Evolutionary conservation across 495 filamentous ascomycete genomes (phyloP).

Genomic region (Lasiosphaeria ovina): DNA sequence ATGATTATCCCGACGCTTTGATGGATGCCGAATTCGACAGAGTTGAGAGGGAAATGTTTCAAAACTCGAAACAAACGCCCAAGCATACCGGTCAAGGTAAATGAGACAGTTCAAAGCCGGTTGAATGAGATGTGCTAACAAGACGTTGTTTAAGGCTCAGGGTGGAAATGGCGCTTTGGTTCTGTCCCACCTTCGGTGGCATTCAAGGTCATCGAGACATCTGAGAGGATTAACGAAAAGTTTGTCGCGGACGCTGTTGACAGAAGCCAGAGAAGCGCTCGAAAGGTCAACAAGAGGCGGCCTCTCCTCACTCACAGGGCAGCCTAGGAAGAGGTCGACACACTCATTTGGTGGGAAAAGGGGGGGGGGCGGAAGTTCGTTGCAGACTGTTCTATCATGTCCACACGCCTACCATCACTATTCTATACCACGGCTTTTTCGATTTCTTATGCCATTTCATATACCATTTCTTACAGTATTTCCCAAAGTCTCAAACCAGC

Average conservation of each 20-base stretch:
- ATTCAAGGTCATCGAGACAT: neutral
- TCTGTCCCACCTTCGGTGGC: neutral
- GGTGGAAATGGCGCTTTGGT: neutral
- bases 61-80: no score
- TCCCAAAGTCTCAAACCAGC: no score
- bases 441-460: no score
- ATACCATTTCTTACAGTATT: no score
- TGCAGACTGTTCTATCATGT: no score
- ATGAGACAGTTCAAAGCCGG: neutral
- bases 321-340: neutral
- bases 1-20: no score
- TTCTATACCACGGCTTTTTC: no score
- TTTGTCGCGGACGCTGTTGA: neutral
- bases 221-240: conserved; percentile 1
- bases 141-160: neutral
- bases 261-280: neutral
- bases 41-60: no score
- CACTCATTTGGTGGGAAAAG: no score
- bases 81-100: neutral
- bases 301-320: neutral
- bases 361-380: no score
- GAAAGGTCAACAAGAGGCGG: neutral
- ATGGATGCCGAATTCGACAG: neutral
- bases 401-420: no score
- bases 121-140: neutral